These are phyloP conservation scores for Ampelomyces quisqualis DNA, from an alignment of 2,329 filamentous ascomycete species.

Conservation along the genomic window DNA sequence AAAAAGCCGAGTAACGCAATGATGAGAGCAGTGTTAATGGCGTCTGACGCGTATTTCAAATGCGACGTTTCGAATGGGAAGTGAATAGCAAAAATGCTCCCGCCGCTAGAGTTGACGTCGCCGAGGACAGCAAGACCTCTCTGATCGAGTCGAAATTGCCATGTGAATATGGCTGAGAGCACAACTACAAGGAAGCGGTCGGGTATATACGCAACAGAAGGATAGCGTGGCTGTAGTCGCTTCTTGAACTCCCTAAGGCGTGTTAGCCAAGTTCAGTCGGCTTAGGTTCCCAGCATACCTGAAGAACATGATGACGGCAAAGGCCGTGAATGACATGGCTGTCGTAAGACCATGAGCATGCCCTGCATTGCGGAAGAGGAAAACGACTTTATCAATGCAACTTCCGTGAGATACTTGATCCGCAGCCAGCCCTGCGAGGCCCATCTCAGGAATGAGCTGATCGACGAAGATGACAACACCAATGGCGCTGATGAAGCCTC, in stretches of 20 bases:
- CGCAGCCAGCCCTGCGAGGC: constrained; percentile 67
- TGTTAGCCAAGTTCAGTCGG: constrained; percentile 13
- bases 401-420: constrained; percentile 78
- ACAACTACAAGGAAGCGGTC: constrained; percentile 91
- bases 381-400: constrained; percentile 80
- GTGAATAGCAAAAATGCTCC: constrained; percentile 73
- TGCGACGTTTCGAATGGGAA: constrained; percentile 80
- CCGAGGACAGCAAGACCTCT: constrained; percentile 83
- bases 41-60: constrained; percentile 78
- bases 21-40: constrained; percentile 87
- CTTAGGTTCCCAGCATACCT: constrained; percentile 55
- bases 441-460: constrained; percentile 88
- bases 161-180: constrained; percentile 76
- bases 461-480: constrained; percentile 95
- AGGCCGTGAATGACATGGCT: constrained; percentile 74
- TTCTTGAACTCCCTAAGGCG: constrained; percentile 72
- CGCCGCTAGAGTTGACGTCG: constrained; percentile 72
- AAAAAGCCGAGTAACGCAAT: constrained; percentile 98
- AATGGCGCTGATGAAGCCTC: constrained; percentile 96
- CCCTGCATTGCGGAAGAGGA: constrained; percentile 67
- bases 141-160: constrained; percentile 73
- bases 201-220: constrained; percentile 80
- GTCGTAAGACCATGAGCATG: constrained; percentile 73
- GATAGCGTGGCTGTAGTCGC: constrained; percentile 74
- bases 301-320: constrained; percentile 86